These are phyloP conservation scores for Globisporangium irregulare DNA, from an alignment of 352 stramenopile genomes.

Conservation along the genomic window DNA sequence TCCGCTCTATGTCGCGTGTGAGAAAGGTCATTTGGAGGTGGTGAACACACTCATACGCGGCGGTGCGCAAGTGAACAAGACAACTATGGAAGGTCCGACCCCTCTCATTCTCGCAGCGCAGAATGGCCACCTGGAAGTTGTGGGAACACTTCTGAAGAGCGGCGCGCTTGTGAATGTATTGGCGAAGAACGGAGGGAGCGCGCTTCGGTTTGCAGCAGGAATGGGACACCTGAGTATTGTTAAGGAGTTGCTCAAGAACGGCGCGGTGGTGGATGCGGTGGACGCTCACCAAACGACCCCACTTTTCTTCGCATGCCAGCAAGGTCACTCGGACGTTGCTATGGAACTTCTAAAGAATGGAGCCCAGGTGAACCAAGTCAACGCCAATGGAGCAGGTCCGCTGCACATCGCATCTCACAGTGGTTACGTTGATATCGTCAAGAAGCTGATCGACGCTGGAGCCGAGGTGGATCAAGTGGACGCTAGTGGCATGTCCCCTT, in stretches of 20 bases:
- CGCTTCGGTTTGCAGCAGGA: background rate
- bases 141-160: no score
- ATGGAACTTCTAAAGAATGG: background rate
- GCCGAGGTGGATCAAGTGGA: background rate
- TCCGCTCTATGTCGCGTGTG: background rate
- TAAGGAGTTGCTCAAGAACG: constrained; percentile 40
- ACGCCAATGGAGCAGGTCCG: background rate
- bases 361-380: background rate
- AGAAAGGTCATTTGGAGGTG: background rate
- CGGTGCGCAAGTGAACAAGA: background rate
- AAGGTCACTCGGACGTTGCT: background rate
- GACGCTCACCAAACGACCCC: constrained; percentile 2
- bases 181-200: background rate
- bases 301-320: background rate
- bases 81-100: background rate
- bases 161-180: background rate
- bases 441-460: constrained; percentile 1
- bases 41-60: background rate
- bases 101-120: background rate
- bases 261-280: background rate
- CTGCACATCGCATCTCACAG: constrained; percentile 7
- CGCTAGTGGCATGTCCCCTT: background rate
- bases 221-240: background rate
- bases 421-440: background rate
- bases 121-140: no score